These are phyloP conservation scores for Chaetomidium leptoderma DNA, from an alignment of 495 filamentous ascomycete species.

Conservation along the genomic window DNA sequence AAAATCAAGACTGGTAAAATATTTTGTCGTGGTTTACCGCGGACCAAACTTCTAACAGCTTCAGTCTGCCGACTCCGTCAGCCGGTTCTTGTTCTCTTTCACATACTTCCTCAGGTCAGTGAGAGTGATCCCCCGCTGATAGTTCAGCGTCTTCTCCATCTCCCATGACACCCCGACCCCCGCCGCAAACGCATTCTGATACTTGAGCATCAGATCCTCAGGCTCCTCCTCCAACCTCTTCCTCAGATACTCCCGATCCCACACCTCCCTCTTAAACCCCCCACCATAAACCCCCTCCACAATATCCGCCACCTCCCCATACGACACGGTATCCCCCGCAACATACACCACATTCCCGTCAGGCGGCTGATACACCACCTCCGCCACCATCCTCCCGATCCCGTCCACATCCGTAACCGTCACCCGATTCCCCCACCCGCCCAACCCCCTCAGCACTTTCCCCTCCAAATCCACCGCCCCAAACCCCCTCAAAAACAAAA, in stretches of 20 bases:
- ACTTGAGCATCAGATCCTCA: slow-evolving; percentile 51
- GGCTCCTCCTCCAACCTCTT: slow-evolving; percentile 43
- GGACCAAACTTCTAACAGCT: not conserved
- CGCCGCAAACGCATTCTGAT: slow-evolving; percentile 56
- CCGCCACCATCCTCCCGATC: slow-evolving; percentile 55
- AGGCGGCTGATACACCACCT: slow-evolving; percentile 42
- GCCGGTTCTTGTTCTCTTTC: slow-evolving; percentile 3
- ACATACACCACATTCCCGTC: slow-evolving; percentile 47
- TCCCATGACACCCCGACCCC: slow-evolving; percentile 58
- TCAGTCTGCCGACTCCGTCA: not conserved
- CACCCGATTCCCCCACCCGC: slow-evolving; percentile 52
- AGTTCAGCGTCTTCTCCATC: slow-evolving; percentile 45
- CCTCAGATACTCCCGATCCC: slow-evolving; percentile 38
- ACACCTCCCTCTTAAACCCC: slow-evolving; percentile 44
- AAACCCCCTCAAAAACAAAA: slow-evolving; percentile 55
- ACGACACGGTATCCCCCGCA: slow-evolving; percentile 57
- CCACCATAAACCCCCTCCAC: slow-evolving; percentile 5
- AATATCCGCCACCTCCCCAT: slow-evolving; percentile 37
- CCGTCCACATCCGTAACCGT: slow-evolving; percentile 55
- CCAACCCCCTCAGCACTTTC: slow-evolving; percentile 46
- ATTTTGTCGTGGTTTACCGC: no score
- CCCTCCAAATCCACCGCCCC: slow-evolving; percentile 48
- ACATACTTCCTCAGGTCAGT: slow-evolving; percentile 43
- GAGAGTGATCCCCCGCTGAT: slow-evolving; percentile 39
- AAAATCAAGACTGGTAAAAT: no score